A percentile compares a stretch with the other conserved stretches of the same genome.
Evolutionary conservation across 345 rosid species (phyloP).

Genomic region (Eutrema japonicum): DNA sequence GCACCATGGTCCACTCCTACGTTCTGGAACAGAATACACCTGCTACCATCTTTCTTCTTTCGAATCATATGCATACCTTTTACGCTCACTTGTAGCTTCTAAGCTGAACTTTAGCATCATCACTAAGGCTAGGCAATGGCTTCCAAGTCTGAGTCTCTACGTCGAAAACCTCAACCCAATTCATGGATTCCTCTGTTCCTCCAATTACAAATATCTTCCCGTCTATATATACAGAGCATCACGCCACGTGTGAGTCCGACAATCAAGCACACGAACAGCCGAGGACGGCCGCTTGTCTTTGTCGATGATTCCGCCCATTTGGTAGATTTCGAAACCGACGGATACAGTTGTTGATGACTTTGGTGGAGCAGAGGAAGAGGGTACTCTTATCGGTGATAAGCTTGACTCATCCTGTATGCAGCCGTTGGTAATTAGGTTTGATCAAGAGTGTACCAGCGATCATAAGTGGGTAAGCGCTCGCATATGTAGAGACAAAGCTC

Average conservation of each 20-base stretch:
- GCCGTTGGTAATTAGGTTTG: not conserved
- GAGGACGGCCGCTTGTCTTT: constrained; percentile 28
- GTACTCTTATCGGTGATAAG: not conserved
- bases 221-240: constrained; percentile 18
- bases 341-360: constrained; percentile 38
- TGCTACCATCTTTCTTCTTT: not conserved
- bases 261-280: constrained; percentile 65
- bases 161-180: not conserved
- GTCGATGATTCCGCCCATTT: constrained; percentile 55
- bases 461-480: constrained; percentile 23
- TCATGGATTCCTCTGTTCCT: not conserved
- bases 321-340: constrained; percentile 52
- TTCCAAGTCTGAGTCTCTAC: not conserved
- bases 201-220: constrained; percentile 35
- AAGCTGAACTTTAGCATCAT: not conserved
- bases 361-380: not conserved
- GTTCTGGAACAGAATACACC: no score
- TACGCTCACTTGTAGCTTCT: no score
- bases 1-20: no score
- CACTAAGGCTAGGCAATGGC: not conserved
- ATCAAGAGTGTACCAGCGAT: constrained; percentile 12
- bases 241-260: constrained; percentile 63
- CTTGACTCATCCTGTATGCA: not conserved
- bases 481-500: constrained; percentile 58
- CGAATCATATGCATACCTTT: not conserved